These are phyloP conservation scores for Verticillium klebahnii DNA, from an alignment of 2,329 filamentous ascomycete species.

Conservation along the genomic window DNA sequence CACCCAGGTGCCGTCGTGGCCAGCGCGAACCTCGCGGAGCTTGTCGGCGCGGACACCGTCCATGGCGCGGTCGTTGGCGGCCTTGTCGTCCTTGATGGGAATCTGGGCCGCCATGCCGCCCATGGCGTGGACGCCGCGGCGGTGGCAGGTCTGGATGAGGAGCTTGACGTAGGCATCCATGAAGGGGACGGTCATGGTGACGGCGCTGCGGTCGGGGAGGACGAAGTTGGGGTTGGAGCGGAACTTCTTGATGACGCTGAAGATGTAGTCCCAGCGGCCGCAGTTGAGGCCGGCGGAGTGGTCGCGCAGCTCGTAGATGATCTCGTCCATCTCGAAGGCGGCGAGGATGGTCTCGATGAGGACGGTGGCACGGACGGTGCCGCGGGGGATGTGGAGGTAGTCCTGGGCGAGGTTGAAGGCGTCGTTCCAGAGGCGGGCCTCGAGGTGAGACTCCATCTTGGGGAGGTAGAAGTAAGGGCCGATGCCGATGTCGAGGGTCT, in stretches of 20 bases:
- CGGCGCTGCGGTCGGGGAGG: slow-evolving; percentile 75
- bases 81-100: slow-evolving; percentile 82
- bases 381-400: slow-evolving; percentile 73
- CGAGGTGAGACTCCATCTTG: slow-evolving; percentile 89
- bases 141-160: slow-evolving; percentile 88
- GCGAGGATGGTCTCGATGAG: slow-evolving; percentile 89
- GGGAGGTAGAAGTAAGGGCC: slow-evolving; percentile 90
- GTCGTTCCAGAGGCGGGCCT: slow-evolving; percentile 89
- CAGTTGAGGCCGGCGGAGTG: slow-evolving; percentile 88
- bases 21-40: slow-evolving; percentile 79
- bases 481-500: slow-evolving; percentile 69
- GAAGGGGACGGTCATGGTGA: slow-evolving; percentile 91
- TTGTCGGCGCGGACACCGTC: slow-evolving; percentile 81
- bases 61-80: slow-evolving; percentile 83
- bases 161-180: slow-evolving; percentile 86
- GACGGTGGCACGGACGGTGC: slow-evolving; percentile 82
- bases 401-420: slow-evolving; percentile 87
- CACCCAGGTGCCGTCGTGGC: slow-evolving; percentile 87
- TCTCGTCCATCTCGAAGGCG: slow-evolving; percentile 95
- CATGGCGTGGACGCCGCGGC: slow-evolving; percentile 85
- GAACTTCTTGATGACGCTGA: slow-evolving; percentile 94
- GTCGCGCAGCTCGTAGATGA: slow-evolving; percentile 89
- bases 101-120: slow-evolving; percentile 92
- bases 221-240: slow-evolving; percentile 81
- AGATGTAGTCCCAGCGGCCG: slow-evolving; percentile 93